These are phyloP conservation scores for Magnolia kwangsiensis DNA, from an alignment of 164 flowering plant species.

Conservation along the genomic window DNA sequence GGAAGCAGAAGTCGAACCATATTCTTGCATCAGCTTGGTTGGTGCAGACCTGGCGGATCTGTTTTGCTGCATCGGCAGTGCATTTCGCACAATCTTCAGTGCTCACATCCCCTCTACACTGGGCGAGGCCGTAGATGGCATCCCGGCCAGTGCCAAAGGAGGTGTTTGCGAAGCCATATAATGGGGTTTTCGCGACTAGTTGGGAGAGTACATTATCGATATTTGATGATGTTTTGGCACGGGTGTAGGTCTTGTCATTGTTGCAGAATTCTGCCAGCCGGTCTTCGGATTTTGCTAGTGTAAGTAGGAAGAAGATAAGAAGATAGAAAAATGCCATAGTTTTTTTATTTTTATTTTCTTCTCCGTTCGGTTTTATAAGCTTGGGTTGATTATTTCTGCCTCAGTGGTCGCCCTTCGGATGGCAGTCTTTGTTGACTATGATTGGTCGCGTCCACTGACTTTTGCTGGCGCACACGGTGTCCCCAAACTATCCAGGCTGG, in stretches of 20 bases:
- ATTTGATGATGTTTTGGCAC: slow-evolving; percentile 3
- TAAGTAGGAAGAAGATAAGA: slow-evolving; percentile 6
- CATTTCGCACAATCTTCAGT: slow-evolving; percentile 12
- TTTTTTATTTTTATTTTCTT: not conserved
- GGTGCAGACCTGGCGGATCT: slow-evolving; percentile 7
- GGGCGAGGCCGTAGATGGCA: slow-evolving; percentile 8
- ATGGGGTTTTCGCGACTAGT: not conserved
- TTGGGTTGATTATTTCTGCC: too few species aligned
- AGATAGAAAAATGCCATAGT: slow-evolving; percentile 1
- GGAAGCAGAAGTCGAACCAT: slow-evolving; percentile 21
- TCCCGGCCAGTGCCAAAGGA: slow-evolving; percentile 1
- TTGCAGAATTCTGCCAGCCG: slow-evolving; percentile 4
- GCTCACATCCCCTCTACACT: slow-evolving; percentile 20
- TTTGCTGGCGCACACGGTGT: too few species aligned
- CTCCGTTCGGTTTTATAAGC: too few species aligned
- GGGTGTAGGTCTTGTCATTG: slow-evolving; percentile 1
- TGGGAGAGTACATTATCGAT: not conserved
- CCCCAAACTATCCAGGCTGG: too few species aligned
- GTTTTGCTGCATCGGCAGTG: slow-evolving; percentile 10
- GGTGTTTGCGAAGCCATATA: slow-evolving; percentile 8
- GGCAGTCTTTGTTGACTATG: too few species aligned
- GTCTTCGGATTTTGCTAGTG: not conserved
- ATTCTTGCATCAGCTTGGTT: slow-evolving; percentile 11
- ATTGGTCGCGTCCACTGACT: too few species aligned
- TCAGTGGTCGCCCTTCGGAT: too few species aligned